Evolutionary conservation across 768 basidiomycete species (phyloP).

Genomic region (Podaxis mareebaensis): DNA sequence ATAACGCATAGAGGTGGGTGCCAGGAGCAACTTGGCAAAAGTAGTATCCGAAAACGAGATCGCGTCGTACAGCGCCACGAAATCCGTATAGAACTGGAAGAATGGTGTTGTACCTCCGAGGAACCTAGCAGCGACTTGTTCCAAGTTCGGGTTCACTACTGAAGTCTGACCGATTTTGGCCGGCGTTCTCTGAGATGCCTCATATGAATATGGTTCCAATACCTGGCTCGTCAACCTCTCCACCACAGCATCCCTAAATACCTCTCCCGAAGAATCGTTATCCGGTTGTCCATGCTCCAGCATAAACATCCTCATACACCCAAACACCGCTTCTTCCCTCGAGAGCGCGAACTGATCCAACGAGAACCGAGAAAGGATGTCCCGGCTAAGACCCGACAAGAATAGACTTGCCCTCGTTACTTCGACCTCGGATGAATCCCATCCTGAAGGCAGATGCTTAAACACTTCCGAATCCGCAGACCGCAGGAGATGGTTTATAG

Average conservation of each 20-base stretch:
- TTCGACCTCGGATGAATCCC: slow-evolving; percentile 82
- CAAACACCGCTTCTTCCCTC: slow-evolving; percentile 64
- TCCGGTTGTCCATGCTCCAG: slow-evolving; percentile 80
- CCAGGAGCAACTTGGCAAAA: slow-evolving; percentile 75
- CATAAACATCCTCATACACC: slow-evolving; percentile 95
- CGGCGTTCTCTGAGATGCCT: slow-evolving; percentile 17
- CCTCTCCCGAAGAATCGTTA: slow-evolving; percentile 55
- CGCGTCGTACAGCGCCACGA: slow-evolving; percentile 86
- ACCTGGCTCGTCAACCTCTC: slow-evolving; percentile 58
- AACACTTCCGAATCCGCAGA: slow-evolving; percentile 75
- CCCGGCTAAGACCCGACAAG: slow-evolving; percentile 52
- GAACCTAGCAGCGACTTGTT: slow-evolving; percentile 54
- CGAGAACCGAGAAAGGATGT: slow-evolving; percentile 43
- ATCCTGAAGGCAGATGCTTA: slow-evolving; percentile 60
- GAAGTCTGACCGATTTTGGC: slow-evolving; percentile 4
- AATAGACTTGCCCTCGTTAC: slow-evolving; percentile 69
- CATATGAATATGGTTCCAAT: slow-evolving; percentile 52
- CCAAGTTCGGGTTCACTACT: slow-evolving; percentile 37
- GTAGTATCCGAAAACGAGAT: slow-evolving; percentile 82
- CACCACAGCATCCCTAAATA: slow-evolving; percentile 79
- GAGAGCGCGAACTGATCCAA: slow-evolving; percentile 43
- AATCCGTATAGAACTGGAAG: slow-evolving; percentile 92
- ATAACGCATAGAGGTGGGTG: slow-evolving; percentile 76
- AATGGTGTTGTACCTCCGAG: slow-evolving; percentile 77
- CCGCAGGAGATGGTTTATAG: slow-evolving; percentile 78